A percentile compares a stretch with the other conserved stretches of the same genome.
phyloP scores from a whole-genome alignment of 163 green algal genomes.

The Chlamydomonas reinhardtii region DNA sequence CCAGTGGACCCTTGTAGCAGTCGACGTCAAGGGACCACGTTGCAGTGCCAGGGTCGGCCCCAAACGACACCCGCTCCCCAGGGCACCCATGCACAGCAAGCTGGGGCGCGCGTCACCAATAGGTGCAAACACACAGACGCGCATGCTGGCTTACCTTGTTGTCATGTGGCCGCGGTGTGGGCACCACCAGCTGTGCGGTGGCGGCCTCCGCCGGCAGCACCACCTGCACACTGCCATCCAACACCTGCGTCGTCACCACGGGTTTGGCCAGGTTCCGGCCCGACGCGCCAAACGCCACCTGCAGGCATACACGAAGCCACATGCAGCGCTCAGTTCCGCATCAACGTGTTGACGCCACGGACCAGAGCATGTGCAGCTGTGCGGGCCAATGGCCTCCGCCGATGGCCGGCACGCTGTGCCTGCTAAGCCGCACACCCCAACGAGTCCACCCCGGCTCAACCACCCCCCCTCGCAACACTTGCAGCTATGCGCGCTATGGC shows the following conservation, averaged over 20 bases:
- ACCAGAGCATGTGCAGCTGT: too few species aligned
- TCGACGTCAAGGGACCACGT: too few species aligned
- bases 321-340: background rate
- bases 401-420: too few species aligned
- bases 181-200: conserved; percentile 12
- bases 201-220: conserved; percentile 40
- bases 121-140: background rate
- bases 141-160: background rate
- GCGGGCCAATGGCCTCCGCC: too few species aligned
- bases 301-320: background rate
- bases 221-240: background rate
- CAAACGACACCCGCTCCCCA: too few species aligned
- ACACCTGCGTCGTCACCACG: conserved; percentile 10
- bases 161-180: background rate
- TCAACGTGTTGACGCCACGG: too few species aligned
- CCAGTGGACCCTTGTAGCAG: too few species aligned
- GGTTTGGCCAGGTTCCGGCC: conserved; percentile 18
- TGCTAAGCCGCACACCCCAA: too few species aligned
- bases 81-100: background rate
- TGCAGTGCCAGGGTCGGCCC: too few species aligned
- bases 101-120: background rate
- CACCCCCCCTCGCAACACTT: background rate
- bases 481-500: too few species aligned
- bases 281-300: conserved; percentile 16
- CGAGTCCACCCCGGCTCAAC: too few species aligned